Evolutionary conservation across 2,329 filamentous ascomycete species (phyloP), one percentile per base, ranked within the genome.

Genomic region (Exophiala oligosperma): DNA sequence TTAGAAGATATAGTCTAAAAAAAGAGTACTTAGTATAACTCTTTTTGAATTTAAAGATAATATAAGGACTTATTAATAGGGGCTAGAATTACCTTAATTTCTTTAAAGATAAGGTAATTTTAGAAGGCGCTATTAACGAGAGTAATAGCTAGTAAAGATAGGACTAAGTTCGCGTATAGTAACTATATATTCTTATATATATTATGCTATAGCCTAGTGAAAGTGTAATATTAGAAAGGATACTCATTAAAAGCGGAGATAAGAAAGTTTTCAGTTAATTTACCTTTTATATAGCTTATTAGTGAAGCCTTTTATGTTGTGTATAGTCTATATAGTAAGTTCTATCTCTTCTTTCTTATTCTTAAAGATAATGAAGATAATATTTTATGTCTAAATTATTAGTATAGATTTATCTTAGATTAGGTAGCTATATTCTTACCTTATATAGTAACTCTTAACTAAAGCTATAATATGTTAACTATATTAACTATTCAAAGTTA

Each of bases 151-250:
- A 66, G 52, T 32, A 63, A 44, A 55, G 59, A 52, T 53, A 67
- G 60, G 66, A 17, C 17, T 17, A 17, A 17, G 17, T 17, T 17
- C 17, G 17, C 17, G 17, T 17, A 17, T 17, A 17, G 62, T 37
- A 49, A 57, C 50, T 67, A 21, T 43, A 62, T 66, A 56, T 66
- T 56, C 56, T 67, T 55, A 60, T 66, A 67, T 40, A 67, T 62
- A 44, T 47, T 44, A 59, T 67, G 51, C 38, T 67, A 46, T 59
- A 50, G 58, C 46, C 63, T 66, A 53, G 52, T 49, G 49, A 50
- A 58, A 52, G 47, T 29, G 51, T 32, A 56, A 41, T 51, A 28
- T 56, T 32, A 56, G 54, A 17, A 7, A 51, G 47, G 35, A 56
- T 32, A 52, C 47, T 26, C 48, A n/a, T 56, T 51, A 8, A 4